Evolutionary conservation across 2,329 filamentous ascomycete species (phyloP).

Genomic region (Paraphoma chrysanthemicola): DNA sequence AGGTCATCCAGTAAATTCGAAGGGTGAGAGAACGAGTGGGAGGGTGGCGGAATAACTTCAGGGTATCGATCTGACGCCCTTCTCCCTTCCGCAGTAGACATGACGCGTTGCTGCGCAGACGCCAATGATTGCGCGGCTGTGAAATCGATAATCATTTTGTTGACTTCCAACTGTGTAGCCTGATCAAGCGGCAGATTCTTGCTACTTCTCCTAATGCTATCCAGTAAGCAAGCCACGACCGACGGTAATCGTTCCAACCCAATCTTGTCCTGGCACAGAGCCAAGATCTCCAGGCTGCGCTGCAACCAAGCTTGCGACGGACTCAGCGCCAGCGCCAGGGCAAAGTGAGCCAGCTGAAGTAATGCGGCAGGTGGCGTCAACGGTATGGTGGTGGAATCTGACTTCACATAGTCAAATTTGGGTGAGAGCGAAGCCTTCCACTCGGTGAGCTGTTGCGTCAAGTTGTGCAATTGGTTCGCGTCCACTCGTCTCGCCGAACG

Average conservation of each 20-base stretch:
- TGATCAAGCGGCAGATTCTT: conserved; percentile 18
- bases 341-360: conserved; percentile 35
- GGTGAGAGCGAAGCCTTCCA: conserved; percentile 43
- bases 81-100: no score
- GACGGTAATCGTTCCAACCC: conserved; percentile 34
- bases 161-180: conserved; percentile 15
- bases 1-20: conserved; percentile 25
- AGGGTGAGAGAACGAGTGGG: conserved; percentile 11
- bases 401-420: conserved; percentile 29
- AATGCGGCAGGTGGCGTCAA: conserved; percentile 34
- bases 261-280: conserved; percentile 25
- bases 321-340: conserved; percentile 22
- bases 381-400: conserved; percentile 22
- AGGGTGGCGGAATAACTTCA: conserved; percentile 12
- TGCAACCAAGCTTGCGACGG: conserved; percentile 28
- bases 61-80: background rate
- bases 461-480: conserved; percentile 38
- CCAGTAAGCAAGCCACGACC: conserved; percentile 27
- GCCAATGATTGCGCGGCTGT: conserved; percentile 1
- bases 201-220: conserved; percentile 20
- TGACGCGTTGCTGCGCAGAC: background rate
- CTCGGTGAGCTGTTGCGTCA: conserved; percentile 40
- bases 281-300: conserved; percentile 26
- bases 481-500: conserved; percentile 18
- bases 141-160: conserved; percentile 17